Base-by-base conservation (phyloP, 257 asterid genomes). In the Solanum microdontum region DNA sequence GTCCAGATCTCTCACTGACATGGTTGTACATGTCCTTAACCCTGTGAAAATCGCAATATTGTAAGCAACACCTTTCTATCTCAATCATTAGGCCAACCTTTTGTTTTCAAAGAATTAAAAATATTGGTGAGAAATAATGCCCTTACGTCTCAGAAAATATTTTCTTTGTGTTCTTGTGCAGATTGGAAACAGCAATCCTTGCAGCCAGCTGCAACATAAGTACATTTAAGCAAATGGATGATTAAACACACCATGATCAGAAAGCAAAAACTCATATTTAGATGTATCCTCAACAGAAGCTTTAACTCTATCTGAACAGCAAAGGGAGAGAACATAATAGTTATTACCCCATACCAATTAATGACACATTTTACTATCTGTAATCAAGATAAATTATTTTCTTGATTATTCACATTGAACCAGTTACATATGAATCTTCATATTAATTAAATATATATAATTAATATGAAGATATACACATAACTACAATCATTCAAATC, bases 101-200 rank as follows among this genome's bases (percentile, higher is more conserved):
- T 17, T 1, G 28, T 48, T 26, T 28, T 15, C 43, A 82, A 15
- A 48, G 51, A 28, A 8, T 14, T 12, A 66, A 12, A 4, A 9
- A 12, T 11, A 23, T 0, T 15, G 68, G 60, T 24, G 34, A 24
- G 19, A 84, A 17, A 30, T 40, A 11, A 64, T 17, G 48, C 26
- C 73, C 98, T 94, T 92, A 96, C 99, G 98, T 95, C 89, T 97
- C 99, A 3, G 99, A 97, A 91, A 97, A 97, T 3, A 94, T 96
- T 88, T 97, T 95, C 96, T 96, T 96, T 1, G 99, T 97, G 87
- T 93, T 97, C 92, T 96, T 97, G 91, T 97, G 99, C 82, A 97
- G 96, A 93, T 97, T 96, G 12, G 99, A 97, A 88, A 97, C 99
- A 23, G 98, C 99, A 93, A 97, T 96, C 95, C 99, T 94, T 5